Base-by-base conservation (phyloP, 2,329 filamentous ascomycete species). In the Cercospora sp. region DNA sequence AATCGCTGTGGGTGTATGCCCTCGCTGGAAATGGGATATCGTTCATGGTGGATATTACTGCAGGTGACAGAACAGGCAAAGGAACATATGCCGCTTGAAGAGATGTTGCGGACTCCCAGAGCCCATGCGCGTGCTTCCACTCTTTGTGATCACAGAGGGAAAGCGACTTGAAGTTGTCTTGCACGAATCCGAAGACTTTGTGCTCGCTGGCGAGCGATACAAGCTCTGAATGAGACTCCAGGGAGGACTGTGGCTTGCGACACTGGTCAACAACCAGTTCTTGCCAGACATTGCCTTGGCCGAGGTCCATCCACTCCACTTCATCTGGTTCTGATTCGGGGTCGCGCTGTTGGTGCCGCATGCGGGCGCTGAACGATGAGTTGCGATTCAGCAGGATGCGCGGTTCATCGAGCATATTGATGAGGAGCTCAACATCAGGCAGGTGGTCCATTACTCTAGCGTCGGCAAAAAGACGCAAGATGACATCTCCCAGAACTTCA, bases 381-480 rank as follows among this genome's bases (percentile, higher is more conserved):
- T 31, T 23, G n/a, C 10, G 31, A 3, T 23, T 40, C 74, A 78
- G 1, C 74, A 85, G 9, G 3, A 84, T 79, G 3, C 79, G 75
- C 1, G 84, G 83, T 68, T 86, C 83, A 61, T 86, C 84, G 3
- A 85, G 74, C 45, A 81, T 79, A 57, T 85, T 86, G 13, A 85
- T 74, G 0, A 85, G 76, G 26, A 86, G 80, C 8, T 75, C 75
- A 10, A 83, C 64, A 28, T 84, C 75, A 0, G 82, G 80, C 4
- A 83, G 58, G 2, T 68, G 63, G 5, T 8, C 26, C 12, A 65
- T 20, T 6, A 65, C 48, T 57, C 42, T 59, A 3, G 42, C 20
- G 36, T 65, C 63, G 20, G 28, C 42, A 30, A 65, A 30, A 5
- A 65, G 5, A 13, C 57, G 33, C 20, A 60, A 26, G 33, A 36